Conservation (phyloP, 2,329 filamentous ascomycete genomes). For the Stagonosporopsis tanaceti region DNA sequence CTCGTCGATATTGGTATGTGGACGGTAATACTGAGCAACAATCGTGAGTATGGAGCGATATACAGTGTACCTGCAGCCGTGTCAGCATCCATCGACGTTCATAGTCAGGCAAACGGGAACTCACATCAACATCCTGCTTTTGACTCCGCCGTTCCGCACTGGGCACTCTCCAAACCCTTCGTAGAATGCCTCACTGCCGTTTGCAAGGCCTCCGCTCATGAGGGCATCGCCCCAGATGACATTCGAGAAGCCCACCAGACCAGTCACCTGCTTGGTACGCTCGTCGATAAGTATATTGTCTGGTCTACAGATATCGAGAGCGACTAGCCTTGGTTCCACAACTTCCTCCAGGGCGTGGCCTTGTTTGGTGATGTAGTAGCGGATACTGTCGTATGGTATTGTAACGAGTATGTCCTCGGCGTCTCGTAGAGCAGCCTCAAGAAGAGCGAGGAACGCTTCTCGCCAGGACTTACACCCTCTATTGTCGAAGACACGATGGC, state of each 20-base stretch:
- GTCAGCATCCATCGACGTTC: conserved; percentile 13
- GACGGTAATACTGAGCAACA: conserved; percentile 55
- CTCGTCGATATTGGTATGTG: conserved; percentile 51
- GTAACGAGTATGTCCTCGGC: conserved; percentile 66
- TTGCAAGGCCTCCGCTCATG: conserved; percentile 57
- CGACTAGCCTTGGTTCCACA: conserved; percentile 59
- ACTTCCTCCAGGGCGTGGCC: conserved; percentile 59
- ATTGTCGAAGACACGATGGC: conserved; percentile 57
- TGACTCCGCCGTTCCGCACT: conserved; percentile 39
- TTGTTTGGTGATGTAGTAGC: conserved; percentile 57
- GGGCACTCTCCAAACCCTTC: conserved; percentile 53
- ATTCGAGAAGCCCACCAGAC: conserved; percentile 61
- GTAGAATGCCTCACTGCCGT: conserved; percentile 52
- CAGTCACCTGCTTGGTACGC: conserved; percentile 57
- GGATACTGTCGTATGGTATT: conserved; percentile 63
- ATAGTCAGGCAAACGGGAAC: conserved; percentile 20
- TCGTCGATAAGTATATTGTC: conserved; percentile 62
- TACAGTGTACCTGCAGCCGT: conserved; percentile 51
- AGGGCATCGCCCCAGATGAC: conserved; percentile 65
- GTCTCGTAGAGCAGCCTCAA: conserved; percentile 64
- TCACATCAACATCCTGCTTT: conserved; percentile 53
- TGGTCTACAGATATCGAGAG: conserved; percentile 58
- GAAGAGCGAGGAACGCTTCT: conserved; percentile 60
- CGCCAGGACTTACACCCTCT: conserved; percentile 60
- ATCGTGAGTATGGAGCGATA: conserved; percentile 55